Evolutionary conservation across 257 asterid species (phyloP).

Genomic region (Scutellaria minor): DNA sequence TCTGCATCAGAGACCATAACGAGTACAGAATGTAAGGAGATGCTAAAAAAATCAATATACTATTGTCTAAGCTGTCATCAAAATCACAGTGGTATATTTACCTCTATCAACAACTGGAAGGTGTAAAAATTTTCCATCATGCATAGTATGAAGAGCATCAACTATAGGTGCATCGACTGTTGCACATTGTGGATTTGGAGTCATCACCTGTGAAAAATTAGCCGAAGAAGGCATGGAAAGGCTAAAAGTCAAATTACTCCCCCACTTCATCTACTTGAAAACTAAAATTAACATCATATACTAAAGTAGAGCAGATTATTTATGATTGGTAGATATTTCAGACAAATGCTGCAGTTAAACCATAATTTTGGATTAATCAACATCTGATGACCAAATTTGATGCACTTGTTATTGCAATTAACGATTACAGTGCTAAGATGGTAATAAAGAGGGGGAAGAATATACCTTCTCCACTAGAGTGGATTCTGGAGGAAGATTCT

Average conservation of each 20-base stretch:
- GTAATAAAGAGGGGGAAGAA: background rate
- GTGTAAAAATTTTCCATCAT: constrained; percentile 88
- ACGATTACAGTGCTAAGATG: background rate
- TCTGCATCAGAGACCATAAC: constrained; percentile 49
- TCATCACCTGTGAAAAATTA: constrained; percentile 70
- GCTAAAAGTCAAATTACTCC: background rate
- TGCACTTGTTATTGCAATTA: background rate
- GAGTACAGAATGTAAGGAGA: constrained; percentile 12
- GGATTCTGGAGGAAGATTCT: constrained; percentile 76
- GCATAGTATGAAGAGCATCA: constrained; percentile 97
- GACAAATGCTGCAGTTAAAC: background rate
- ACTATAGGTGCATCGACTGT: constrained; percentile 84
- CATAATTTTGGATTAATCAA: background rate
- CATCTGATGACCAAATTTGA: background rate
- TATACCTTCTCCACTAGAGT: constrained; percentile 83
- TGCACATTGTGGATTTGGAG: constrained; percentile 94
- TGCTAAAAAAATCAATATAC: background rate
- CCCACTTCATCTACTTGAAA: background rate
- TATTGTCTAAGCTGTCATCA: background rate
- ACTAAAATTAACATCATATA: background rate
- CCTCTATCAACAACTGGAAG: constrained; percentile 94
- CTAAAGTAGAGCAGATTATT: background rate
- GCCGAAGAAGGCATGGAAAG: background rate
- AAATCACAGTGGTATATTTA: constrained; percentile 33
- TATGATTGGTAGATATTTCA: background rate